A percentile compares a stretch with the other conserved stretches of the same genome.
Evolutionary conservation across 2,329 filamentous ascomycete species (phyloP).

Genomic region (Curvularia lunata): DNA sequence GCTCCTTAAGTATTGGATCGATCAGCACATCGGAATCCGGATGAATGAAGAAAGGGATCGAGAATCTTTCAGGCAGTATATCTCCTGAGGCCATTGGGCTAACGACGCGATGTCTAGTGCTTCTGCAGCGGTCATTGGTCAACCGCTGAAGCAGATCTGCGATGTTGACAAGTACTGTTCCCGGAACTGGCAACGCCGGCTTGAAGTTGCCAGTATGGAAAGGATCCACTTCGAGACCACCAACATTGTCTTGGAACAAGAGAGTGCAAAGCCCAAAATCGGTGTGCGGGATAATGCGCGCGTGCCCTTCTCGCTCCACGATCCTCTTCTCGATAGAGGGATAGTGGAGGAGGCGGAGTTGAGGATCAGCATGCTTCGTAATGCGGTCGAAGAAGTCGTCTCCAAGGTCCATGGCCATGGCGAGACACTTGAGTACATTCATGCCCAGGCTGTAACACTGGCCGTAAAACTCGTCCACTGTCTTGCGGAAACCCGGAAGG

Average conservation of each 20-base stretch:
- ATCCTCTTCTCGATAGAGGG: constrained; percentile 33
- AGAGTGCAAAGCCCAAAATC: constrained; percentile 47
- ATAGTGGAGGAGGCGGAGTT: constrained; percentile 39
- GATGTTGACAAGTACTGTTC: constrained; percentile 37
- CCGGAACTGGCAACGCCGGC: constrained; percentile 29
- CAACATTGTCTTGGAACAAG: constrained; percentile 48
- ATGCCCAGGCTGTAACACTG: constrained; percentile 32
- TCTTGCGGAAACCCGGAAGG: constrained; percentile 34
- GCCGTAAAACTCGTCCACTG: constrained; percentile 31
- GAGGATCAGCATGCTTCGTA: constrained; percentile 32
- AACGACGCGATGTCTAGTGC: constrained; percentile 48
- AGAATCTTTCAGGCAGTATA: constrained; percentile 44
- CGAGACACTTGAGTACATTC: constrained; percentile 33
- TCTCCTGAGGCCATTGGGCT: constrained; percentile 35
- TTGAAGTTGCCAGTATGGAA: constrained; percentile 36
- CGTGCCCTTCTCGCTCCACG: constrained; percentile 31
- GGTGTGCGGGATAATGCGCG: constrained; percentile 40
- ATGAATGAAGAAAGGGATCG: constrained; percentile 50
- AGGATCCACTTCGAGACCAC: constrained; percentile 48
- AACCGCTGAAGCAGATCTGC: constrained; percentile 33
- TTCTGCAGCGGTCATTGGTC: constrained; percentile 42
- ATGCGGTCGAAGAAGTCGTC: constrained; percentile 35
- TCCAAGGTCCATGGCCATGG: constrained; percentile 36
- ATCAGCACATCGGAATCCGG: constrained; percentile 47
- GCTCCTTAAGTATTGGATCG: constrained; percentile 43